Percentiles rank a stretch among this genome's conserved stretches.
Evolutionary conservation across 805 yeast species (phyloP).

Genomic region (Starmera amethionina): DNA sequence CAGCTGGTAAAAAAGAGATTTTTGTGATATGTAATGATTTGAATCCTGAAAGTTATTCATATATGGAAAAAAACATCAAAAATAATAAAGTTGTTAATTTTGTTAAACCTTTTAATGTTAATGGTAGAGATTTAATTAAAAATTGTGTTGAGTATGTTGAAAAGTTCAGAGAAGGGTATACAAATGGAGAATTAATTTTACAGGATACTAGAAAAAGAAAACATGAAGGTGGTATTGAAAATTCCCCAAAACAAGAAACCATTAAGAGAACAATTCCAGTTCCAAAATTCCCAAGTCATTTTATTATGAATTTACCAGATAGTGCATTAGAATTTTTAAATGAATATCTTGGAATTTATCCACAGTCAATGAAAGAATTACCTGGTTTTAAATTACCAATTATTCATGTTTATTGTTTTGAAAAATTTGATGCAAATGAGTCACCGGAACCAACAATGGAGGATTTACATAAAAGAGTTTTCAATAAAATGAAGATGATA

Average conservation of each 20-base stretch:
- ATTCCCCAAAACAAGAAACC: conserved; percentile 15
- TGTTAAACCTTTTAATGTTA: conserved; percentile 59
- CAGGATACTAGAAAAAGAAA: conserved; percentile 28
- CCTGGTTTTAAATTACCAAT: conserved; percentile 55
- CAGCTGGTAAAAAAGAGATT: conserved; percentile 80
- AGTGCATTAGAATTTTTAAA: conserved; percentile 77
- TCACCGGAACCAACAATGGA: conserved; percentile 54
- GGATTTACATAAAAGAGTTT: conserved; percentile 60
- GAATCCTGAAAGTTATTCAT: conserved; percentile 77
- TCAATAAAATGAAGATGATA: conserved; percentile 37
- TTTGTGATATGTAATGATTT: conserved; percentile 87
- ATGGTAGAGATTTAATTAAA: conserved; percentile 75
- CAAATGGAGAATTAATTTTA: conserved; percentile 25
- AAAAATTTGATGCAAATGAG: conserved; percentile 70
- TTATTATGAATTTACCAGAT: conserved; percentile 94
- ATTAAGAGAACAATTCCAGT: conserved; percentile 21
- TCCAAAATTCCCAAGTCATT: conserved; percentile 56
- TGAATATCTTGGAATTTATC: conserved; percentile 67
- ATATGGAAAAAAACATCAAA: conserved; percentile 53
- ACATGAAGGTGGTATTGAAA: conserved; percentile 6
- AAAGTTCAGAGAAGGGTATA: conserved; percentile 31
- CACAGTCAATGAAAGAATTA: conserved; percentile 26
- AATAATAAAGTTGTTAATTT: conserved; percentile 52
- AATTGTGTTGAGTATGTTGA: conserved; percentile 43
- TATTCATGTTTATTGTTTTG: conserved; percentile 87